Evolutionary conservation across 2,329 filamentous ascomycete species (phyloP).

Genomic region (Penicillium sp.): DNA sequence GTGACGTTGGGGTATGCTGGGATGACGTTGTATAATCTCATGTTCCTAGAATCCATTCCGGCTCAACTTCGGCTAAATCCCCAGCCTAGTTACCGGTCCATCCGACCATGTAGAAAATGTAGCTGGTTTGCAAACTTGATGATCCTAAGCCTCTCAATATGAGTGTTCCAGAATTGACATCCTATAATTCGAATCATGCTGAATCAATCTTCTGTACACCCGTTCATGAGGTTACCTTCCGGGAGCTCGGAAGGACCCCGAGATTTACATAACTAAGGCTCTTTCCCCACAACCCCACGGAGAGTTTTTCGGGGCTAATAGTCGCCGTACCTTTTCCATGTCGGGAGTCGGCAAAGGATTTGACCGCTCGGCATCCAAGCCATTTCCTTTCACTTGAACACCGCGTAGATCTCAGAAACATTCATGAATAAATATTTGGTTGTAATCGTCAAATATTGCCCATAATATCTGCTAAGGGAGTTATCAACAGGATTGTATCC

Average conservation of each 20-base stretch:
- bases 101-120: no score
- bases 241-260: not conserved
- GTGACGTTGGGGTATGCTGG: not conserved
- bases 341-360: not conserved
- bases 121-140: not conserved
- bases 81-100: not conserved
- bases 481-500: not conserved
- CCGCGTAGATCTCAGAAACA: not conserved
- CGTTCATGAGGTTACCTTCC: not conserved
- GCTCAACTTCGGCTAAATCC: conserved; percentile 14
- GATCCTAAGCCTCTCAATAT: not conserved
- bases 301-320: not conserved
- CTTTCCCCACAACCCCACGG: not conserved
- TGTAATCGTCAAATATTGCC: not conserved
- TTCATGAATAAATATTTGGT: not conserved
- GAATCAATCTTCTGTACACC: no score
- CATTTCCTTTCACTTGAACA: not conserved
- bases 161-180: not conserved
- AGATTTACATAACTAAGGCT: not conserved
- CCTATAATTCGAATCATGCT: not conserved
- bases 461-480: not conserved
- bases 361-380: not conserved
- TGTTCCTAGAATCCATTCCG: not conserved
- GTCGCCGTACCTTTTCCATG: not conserved
- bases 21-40: not conserved